These are phyloP conservation scores for Pezicula carpinea DNA, from an alignment of 2,329 filamentous ascomycete genomes.

Conservation along the genomic window DNA sequence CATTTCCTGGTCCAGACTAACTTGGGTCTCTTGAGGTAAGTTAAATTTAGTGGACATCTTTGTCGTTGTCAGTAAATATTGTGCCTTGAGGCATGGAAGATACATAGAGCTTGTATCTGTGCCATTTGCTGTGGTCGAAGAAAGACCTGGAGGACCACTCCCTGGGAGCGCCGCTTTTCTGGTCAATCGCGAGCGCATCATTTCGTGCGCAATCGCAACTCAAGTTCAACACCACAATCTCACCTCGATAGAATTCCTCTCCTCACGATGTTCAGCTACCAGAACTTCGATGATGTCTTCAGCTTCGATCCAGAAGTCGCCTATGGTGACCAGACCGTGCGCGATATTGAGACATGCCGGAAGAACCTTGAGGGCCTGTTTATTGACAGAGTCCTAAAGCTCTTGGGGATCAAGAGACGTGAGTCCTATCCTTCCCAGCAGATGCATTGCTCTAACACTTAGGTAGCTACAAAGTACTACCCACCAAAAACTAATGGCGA, in stretches of 20 bases:
- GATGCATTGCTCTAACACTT: not conserved
- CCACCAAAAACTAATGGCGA: slow-evolving; percentile 67
- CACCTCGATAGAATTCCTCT: not conserved
- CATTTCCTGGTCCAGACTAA: too few species aligned
- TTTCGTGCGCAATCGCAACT: not conserved
- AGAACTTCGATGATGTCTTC: slow-evolving; percentile 66
- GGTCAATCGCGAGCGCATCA: too few species aligned
- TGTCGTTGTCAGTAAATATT: too few species aligned
- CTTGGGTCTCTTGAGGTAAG: too few species aligned
- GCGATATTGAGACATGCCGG: slow-evolving; percentile 62
- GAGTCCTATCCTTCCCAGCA: slow-evolving; percentile 18
- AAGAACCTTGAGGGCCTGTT: slow-evolving; percentile 70
- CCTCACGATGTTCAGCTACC: slow-evolving; percentile 55
- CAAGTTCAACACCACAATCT: slow-evolving; percentile 3
- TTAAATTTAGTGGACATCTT: too few species aligned
- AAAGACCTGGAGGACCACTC: too few species aligned
- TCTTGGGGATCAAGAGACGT: slow-evolving; percentile 68
- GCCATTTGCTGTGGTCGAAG: too few species aligned
- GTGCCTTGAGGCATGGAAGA: too few species aligned
- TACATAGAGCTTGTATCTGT: too few species aligned
- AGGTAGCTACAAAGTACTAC: slow-evolving; percentile 57
- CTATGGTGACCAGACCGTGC: slow-evolving; percentile 56
- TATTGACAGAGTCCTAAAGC: slow-evolving; percentile 70
- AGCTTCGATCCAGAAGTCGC: slow-evolving; percentile 52
- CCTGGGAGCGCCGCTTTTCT: too few species aligned